Base-by-base conservation (phyloP, 1,284 basidiomycete genomes). In the Cutaneotrichosporon spelunceum region DNA sequence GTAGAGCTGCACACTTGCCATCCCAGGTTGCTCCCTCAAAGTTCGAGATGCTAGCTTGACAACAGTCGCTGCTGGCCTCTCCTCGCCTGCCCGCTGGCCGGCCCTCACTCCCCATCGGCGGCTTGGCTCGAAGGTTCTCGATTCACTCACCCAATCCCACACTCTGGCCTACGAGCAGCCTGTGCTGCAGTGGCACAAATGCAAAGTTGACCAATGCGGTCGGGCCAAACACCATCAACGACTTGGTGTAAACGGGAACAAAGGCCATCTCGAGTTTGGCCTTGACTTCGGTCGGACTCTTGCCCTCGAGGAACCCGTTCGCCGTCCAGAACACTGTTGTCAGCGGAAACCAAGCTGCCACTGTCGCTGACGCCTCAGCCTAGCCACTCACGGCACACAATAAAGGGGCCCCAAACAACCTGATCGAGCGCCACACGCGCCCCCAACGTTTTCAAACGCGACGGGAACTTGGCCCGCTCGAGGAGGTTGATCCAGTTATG, bases 161-260 rank as follows among this genome's bases (percentile, higher is more conserved):
- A 19, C 88, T 84, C 70, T 90, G 85, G 24, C 91, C 84, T n/a
- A 88, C 82, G 11, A 88, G 82, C 64, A 93, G 86, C 21, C 90
- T 85, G 57, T 91, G 81, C 69, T 91, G 90, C 3, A 83, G 84
- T 0, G 91, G 91, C 0, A 93, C 84, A 57, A 93, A 42, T 9
- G 86, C 81, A 71, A 93, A 93, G 79, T 92, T 93, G 80, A 91
- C 80, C 59, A 89, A 74, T 72, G 92, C 90, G 0, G 89, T 85
- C 0, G 91, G 91, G 49, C 88, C 83, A 73, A 89, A 92, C 11
- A 91, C 89, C n/a, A 79, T 82, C 19, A 74, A 63, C 1, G 69
- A 68, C 62, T 71, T 71, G 19, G 69, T 65, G 69, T 72, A 74
- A 19, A 71, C 73, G 14, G 74, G 68, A 52, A 75, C 63, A 64